phyloP scores from a whole-genome alignment of 345 rosid genomes.

The Citrus glauca region DNA sequence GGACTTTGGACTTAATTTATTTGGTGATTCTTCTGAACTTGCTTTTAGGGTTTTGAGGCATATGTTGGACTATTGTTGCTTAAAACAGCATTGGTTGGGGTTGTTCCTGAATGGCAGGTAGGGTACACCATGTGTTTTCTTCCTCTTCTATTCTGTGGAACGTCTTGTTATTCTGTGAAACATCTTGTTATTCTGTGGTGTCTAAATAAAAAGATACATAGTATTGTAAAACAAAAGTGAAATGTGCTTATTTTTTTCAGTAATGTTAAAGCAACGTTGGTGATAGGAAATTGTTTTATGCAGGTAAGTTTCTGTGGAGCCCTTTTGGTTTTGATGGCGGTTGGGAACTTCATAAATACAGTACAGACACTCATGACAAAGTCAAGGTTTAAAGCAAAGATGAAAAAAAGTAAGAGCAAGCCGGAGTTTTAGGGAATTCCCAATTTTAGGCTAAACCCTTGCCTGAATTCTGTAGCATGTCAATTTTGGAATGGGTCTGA shows the following conservation, averaged over 20 bases:
- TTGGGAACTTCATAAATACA: conserved; percentile 85
- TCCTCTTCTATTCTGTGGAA: neutral
- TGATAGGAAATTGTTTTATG: conserved; percentile 15
- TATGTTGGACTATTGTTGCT: conserved; percentile 85
- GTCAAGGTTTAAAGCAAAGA: conserved; percentile 95
- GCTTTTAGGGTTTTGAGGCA: conserved; percentile 83
- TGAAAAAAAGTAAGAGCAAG: conserved; percentile 87
- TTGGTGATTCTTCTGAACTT: conserved; percentile 13
- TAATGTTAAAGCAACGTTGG: neutral
- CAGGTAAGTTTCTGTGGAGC: conserved; percentile 85
- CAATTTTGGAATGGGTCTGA: conserved; percentile 18
- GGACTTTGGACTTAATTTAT: neutral
- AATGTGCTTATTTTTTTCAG: neutral
- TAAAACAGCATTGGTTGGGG: conserved; percentile 67
- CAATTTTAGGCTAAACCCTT: conserved; percentile 11
- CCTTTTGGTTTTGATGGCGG: conserved; percentile 86
- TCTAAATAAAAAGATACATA: neutral
- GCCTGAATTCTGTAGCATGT: conserved; percentile 17
- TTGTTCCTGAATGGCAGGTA: conserved; percentile 94
- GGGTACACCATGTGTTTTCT: neutral
- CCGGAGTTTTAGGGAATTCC: conserved; percentile 47
- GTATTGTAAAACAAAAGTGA: neutral
- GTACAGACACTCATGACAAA: conserved; percentile 75
- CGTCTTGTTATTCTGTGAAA: neutral
- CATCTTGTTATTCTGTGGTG: neutral